Percentiles rank a stretch among this genome's conserved stretches.
Conservation (phyloP, 345 rosid species). For the Conringia planisiliqua region DNA sequence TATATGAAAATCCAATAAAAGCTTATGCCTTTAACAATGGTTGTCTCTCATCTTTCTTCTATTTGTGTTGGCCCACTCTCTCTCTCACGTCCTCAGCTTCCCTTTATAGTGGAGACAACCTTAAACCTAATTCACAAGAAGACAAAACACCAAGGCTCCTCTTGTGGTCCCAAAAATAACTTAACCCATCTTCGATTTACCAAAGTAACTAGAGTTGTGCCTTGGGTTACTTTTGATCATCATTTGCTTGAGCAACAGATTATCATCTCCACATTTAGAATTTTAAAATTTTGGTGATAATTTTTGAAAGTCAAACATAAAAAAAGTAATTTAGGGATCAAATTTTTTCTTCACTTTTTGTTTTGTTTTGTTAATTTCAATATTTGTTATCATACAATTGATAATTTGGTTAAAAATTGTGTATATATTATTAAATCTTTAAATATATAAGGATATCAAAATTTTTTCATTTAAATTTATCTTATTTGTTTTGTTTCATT, state of each 20-base stretch:
- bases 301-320: neutral
- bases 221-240: neutral
- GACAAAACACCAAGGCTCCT: neutral
- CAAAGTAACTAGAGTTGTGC: neutral
- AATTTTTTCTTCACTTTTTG: neutral
- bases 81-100: neutral
- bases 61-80: neutral
- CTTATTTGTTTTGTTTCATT: too few species aligned
- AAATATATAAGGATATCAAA: too few species aligned
- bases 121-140: neutral
- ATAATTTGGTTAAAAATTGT: too few species aligned
- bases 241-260: too few species aligned
- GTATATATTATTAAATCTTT: too few species aligned
- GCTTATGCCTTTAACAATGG: neutral
- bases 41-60: neutral
- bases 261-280: neutral
- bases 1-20: neutral
- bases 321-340: neutral
- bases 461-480: too few species aligned
- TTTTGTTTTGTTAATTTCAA: neutral
- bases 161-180: neutral
- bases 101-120: neutral
- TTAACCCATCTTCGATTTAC: neutral
- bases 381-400: neutral
- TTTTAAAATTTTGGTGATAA: neutral